phyloP scores from a whole-genome alignment of 2,329 filamentous ascomycete genomes.

The Trichoderma sp. region DNA sequence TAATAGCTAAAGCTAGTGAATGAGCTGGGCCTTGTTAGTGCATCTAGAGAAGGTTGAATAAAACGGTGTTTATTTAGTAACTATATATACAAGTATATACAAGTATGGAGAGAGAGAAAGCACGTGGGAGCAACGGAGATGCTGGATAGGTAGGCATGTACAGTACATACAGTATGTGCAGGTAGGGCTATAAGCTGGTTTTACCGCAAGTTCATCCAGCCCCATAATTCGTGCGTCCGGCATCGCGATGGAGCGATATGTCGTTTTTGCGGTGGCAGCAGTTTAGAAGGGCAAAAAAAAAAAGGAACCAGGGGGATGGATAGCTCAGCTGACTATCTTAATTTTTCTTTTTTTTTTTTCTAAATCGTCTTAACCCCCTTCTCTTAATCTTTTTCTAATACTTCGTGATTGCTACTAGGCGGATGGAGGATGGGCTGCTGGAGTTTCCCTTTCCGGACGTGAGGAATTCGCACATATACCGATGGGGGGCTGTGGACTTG shows the following conservation, averaged over 20 bases:
- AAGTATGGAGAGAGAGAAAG: background rate
- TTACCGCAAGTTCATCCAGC: conserved; percentile 11
- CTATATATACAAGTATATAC: background rate
- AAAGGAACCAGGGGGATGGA: background rate
- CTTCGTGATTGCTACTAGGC: background rate
- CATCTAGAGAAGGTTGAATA: too few species aligned
- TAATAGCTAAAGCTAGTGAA: background rate
- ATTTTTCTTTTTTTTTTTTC: background rate
- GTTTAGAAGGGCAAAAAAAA: background rate
- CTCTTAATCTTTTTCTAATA: background rate
- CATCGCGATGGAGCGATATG: conserved; percentile 15
- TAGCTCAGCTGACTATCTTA: conserved; percentile 13
- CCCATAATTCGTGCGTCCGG: conserved; percentile 21
- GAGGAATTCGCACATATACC: conserved; percentile 1
- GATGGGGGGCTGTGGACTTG: conserved; percentile 6
- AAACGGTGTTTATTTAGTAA: background rate
- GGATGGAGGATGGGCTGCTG: background rate
- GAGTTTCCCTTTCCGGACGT: background rate
- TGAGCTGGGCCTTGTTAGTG: background rate
- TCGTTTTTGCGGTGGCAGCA: background rate
- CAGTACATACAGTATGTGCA: too few species aligned
- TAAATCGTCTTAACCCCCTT: background rate
- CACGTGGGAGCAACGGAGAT: background rate
- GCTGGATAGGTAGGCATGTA: background rate
- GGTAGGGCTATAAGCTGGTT: background rate